Evolutionary conservation across 2,329 filamentous ascomycete genomes (phyloP).

Genomic region (Trichoderma aggressivum): DNA sequence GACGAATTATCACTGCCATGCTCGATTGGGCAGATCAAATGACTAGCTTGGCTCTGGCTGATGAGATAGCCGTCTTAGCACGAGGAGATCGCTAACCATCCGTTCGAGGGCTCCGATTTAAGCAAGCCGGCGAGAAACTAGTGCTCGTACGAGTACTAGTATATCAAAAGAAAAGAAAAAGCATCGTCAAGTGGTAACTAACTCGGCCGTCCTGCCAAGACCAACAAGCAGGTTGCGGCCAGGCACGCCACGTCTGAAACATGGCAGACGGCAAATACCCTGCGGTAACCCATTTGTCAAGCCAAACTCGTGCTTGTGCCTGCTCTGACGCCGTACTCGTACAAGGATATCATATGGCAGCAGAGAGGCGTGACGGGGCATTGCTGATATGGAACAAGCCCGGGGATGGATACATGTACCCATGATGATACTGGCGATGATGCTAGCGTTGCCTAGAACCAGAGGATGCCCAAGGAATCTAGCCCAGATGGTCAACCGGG

Average conservation of each 20-base stretch:
- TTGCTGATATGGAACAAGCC: not conserved
- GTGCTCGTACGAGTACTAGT: no score
- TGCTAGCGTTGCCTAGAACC: not conserved
- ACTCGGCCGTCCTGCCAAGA: not conserved
- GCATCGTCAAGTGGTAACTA: not conserved
- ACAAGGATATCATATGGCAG: not conserved
- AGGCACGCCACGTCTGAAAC: not conserved
- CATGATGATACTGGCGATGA: not conserved
- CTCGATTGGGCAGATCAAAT: not conserved
- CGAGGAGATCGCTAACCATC: not conserved
- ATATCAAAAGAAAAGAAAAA: no score
- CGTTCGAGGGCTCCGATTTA: not conserved
- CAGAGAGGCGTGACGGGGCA: not conserved
- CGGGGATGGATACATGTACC: not conserved
- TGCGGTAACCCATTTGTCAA: not conserved
- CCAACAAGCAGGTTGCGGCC: not conserved
- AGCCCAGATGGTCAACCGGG: constrained; percentile 1
- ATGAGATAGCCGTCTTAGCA: not conserved
- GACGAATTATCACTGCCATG: not conserved
- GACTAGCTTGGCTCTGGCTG: not conserved
- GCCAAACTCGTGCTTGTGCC: not conserved
- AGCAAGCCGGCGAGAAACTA: not conserved
- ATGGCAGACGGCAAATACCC: not conserved
- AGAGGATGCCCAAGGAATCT: not conserved
- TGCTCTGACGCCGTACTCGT: not conserved